Percentiles rank a stretch among this genome's conserved stretches.
These are phyloP conservation scores for Xylariaceae sp. DNA, from an alignment of 2,329 filamentous ascomycete species.

Conservation along the genomic window DNA sequence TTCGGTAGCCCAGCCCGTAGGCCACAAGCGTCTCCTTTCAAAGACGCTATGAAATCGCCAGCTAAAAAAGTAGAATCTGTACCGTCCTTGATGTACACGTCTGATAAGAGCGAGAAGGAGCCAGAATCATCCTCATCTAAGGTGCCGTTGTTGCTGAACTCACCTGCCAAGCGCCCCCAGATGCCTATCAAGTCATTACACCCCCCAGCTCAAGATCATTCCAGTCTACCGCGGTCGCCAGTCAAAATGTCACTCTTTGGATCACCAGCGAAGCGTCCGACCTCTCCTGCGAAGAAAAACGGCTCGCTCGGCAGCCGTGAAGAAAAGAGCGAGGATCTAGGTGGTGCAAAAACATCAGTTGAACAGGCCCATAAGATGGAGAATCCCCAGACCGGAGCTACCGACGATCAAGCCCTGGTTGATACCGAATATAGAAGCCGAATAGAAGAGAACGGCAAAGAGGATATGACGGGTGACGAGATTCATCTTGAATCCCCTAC, in stretches of 20 bases:
- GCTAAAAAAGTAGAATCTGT: constrained; percentile 48
- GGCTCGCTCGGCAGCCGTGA: constrained; percentile 9
- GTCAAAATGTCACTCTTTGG: constrained; percentile 29
- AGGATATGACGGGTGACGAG: constrained; percentile 11
- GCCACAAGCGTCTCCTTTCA: constrained; percentile 46
- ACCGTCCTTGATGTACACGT: constrained; percentile 23
- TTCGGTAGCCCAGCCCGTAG: constrained; percentile 55
- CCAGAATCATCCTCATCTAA: constrained; percentile 42
- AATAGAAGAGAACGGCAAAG: background rate
- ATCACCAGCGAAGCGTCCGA: constrained; percentile 27
- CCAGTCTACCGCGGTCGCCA: constrained; percentile 29
- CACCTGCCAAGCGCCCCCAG: constrained; percentile 45
- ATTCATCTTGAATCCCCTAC: constrained; percentile 29
- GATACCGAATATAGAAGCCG: background rate
- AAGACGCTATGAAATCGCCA: constrained; percentile 52
- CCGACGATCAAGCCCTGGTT: no score
- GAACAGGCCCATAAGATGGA: no score
- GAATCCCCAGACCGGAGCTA: no score
- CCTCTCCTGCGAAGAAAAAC: constrained; percentile 22
- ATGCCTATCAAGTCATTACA: constrained; percentile 21
- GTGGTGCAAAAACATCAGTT: no score
- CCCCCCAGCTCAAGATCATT: constrained; percentile 20
- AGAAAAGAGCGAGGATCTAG: constrained; percentile 6
- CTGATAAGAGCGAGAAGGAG: constrained; percentile 22
- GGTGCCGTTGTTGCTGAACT: constrained; percentile 42